phyloP scores from a whole-genome alignment of 345 rosid species.

The Lumnitzera littorea region DNA sequence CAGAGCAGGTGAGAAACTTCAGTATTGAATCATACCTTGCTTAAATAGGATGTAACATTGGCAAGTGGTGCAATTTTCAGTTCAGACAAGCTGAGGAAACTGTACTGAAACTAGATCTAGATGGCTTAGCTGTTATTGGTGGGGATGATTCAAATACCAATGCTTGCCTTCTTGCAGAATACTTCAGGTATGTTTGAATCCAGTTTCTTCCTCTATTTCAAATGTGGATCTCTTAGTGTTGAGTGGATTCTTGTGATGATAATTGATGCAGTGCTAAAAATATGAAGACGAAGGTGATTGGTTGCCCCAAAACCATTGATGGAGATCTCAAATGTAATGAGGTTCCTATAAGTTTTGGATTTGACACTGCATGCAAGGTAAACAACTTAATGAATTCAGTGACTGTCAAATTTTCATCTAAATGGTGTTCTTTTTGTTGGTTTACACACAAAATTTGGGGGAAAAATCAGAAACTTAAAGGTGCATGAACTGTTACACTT shows the following conservation, averaged over 20 bases:
- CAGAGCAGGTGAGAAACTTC: conserved; percentile 65
- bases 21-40: background rate
- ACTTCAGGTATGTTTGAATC: conserved; percentile 46
- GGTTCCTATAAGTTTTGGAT: conserved; percentile 96
- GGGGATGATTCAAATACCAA: conserved; percentile 99
- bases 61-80: conserved; percentile 32
- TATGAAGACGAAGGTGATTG: conserved; percentile 79
- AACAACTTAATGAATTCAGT: background rate
- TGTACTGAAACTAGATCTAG: conserved; percentile 72
- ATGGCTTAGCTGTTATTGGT: conserved; percentile 89
- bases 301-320: conserved; percentile 99
- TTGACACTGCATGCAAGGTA: conserved; percentile 99
- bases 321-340: conserved; percentile 98
- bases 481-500: too few species aligned
- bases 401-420: too few species aligned
- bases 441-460: too few species aligned
- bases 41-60: background rate
- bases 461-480: too few species aligned
- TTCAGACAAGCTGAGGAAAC: conserved; percentile 99
- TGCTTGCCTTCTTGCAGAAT: conserved; percentile 94
- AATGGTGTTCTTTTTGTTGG: too few species aligned
- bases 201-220: background rate
- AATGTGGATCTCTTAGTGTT: too few species aligned
- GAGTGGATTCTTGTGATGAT: too few species aligned
- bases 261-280: conserved; percentile 53